A percentile compares a stretch with the other conserved stretches of the same genome.
Evolutionary conservation across 139 green algal genomes (phyloP).

Genomic region (Picochlorum sp.): DNA sequence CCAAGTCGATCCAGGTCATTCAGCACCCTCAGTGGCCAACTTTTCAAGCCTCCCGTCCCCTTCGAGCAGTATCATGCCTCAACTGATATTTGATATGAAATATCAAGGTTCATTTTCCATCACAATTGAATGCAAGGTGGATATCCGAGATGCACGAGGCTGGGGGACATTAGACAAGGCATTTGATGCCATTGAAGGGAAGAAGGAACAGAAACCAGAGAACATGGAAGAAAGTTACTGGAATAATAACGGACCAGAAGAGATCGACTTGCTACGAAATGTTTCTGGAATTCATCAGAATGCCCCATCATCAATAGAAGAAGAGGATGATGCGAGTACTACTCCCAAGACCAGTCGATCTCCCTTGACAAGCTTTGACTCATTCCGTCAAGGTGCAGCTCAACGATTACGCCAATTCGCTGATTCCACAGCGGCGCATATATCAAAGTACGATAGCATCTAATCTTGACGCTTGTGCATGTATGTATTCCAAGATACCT

Average conservation of each 20-base stretch:
- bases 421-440: slow-evolving; percentile 23
- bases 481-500: too few relatives aligned
- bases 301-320: not conserved
- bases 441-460: slow-evolving; percentile 5
- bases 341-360: not conserved
- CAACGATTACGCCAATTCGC: slow-evolving; percentile 20
- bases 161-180: slow-evolving; percentile 36
- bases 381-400: slow-evolving; percentile 12
- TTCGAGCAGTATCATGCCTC: slow-evolving; percentile 28
- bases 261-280: not conserved
- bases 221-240: not conserved
- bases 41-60: slow-evolving; percentile 31
- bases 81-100: slow-evolving; percentile 41
- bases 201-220: not conserved
- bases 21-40: slow-evolving; percentile 30
- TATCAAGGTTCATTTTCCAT: slow-evolving; percentile 36
- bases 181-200: slow-evolving; percentile 18
- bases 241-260: not conserved
- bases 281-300: not conserved
- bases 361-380: not conserved
- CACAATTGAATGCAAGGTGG: slow-evolving; percentile 36
- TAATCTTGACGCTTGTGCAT: too few relatives aligned
- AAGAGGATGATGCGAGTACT: not conserved
- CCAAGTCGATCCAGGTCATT: slow-evolving; percentile 28
- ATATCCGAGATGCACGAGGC: slow-evolving; percentile 32